Evolutionary conservation across 2,329 filamentous ascomycete species (phyloP), one percentile per base, ranked within the genome.

Genomic region (Aspergillus novofumigatus): DNA sequence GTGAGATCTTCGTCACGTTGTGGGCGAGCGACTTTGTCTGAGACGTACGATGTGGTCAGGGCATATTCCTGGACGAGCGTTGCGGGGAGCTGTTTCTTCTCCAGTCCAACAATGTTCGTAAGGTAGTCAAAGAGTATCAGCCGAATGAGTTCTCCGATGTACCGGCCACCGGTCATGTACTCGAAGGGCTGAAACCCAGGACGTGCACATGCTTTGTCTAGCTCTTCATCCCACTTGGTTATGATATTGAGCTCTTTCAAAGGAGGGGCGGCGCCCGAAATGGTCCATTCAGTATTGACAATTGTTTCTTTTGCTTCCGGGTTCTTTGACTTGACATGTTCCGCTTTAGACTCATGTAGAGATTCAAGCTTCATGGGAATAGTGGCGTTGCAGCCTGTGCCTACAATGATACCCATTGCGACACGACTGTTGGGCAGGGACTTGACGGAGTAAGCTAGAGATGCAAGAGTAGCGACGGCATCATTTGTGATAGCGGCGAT

Each of bases 281-380:
- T 91, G 52, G 87, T 90, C 87, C 89, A 92, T 73, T 94, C 90
- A 0, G 90, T 93, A 68, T 93, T 93, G 61, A 93, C 85, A 4
- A 90, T 84, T 14, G 92, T 86, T 62, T 84, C 86, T n/a, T 83
- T 77, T 6, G 88, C 80, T 11, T 78, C 75, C 1, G 78, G 71
- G 56, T 75, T 71, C 60, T 74, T 75, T 14, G 75, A 80, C 17
- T 79, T 78, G 38, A 84, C 73, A 6, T 78, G 60, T 66, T 73
- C 52, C 76, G 85, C 65, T 69, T 93, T 93, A 55, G 79, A 81
- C 8, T 81, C 77, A 59, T 88, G 84, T 20, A 94, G 77, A 56
- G 80, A 81, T 49, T 75, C 80, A 51, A 88, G 75, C 63, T 81
- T 83, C 70, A 94, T 82, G 0, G 89, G 86, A 44, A 93, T 86